A percentile compares a stretch with the other conserved stretches of the same genome.
Conservation (phyloP, 768 basidiomycete genomes). For the Lactifluus subvellereus region DNA sequence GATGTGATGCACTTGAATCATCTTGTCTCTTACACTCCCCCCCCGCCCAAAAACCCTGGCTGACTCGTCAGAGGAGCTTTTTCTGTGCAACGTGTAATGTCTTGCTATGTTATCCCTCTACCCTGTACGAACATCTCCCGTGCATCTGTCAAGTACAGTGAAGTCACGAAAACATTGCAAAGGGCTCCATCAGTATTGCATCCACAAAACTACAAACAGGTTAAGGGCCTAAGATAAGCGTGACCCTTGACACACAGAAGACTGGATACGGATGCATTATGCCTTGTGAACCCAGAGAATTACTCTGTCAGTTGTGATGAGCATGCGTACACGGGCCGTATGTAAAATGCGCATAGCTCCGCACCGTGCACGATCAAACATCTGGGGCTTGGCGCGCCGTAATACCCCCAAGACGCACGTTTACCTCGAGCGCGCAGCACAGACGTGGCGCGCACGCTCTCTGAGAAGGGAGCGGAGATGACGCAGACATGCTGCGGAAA, state of each 20-base stretch:
- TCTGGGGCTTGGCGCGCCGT: background rate
- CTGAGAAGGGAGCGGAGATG: slow-evolving; percentile 19
- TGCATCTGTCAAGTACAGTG: background rate
- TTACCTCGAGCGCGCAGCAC: slow-evolving; percentile 15
- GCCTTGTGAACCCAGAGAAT: background rate
- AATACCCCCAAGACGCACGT: slow-evolving; percentile 3
- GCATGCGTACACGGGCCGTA: background rate
- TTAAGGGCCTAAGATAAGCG: background rate
- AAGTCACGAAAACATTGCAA: background rate
- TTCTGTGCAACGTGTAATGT: background rate
- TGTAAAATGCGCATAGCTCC: background rate
- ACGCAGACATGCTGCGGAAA: slow-evolving; percentile 21
- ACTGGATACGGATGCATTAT: background rate
- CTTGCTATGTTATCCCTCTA: background rate
- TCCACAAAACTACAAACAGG: background rate
- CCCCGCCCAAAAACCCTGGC: background rate
- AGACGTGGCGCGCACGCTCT: slow-evolving; percentile 13
- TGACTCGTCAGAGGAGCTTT: background rate
- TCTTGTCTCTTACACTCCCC: background rate
- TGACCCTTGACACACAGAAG: slow-evolving; percentile 1
- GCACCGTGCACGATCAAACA: background rate
- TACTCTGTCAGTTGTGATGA: slow-evolving; percentile 1
- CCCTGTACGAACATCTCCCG: background rate
- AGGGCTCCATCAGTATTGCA: background rate
- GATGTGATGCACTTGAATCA: background rate